These are phyloP conservation scores for Liquidambar formosana DNA, from an alignment of 164 flowering plant species.

Conservation along the genomic window DNA sequence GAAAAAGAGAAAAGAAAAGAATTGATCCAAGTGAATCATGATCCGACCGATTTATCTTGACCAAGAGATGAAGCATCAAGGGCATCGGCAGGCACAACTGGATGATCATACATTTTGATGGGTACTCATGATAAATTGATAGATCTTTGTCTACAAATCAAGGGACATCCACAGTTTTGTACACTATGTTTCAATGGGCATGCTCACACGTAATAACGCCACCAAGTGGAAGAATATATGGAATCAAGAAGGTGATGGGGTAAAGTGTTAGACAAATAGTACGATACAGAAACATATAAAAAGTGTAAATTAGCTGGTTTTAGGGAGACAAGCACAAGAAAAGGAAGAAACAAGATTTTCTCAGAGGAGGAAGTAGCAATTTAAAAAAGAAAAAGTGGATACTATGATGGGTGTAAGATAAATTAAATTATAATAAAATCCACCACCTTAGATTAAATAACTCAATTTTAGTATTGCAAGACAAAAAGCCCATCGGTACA, in stretches of 20 bases:
- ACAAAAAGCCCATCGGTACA: slow-evolving; percentile 11
- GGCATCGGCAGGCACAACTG: too few species aligned
- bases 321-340: slow-evolving; percentile 15
- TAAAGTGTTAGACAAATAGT: slow-evolving; percentile 6
- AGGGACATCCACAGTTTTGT: too few species aligned
- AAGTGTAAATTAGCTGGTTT: slow-evolving; percentile 14
- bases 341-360: neutral
- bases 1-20: too few species aligned
- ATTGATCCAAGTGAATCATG: too few species aligned
- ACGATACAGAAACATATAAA: neutral
- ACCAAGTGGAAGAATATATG: neutral
- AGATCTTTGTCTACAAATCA: neutral
- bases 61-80: too few species aligned
- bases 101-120: too few species aligned
- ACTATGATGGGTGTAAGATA: neutral
- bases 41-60: too few species aligned
- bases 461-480: slow-evolving; percentile 5
- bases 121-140: too few species aligned
- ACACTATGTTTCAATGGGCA: neutral
- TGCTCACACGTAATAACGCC: neutral
- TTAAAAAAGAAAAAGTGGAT: neutral
- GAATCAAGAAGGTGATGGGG: slow-evolving; percentile 11
- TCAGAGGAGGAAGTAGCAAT: neutral
- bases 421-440: neutral
- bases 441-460: neutral